phyloP scores from a whole-genome alignment of 441 rosid genomes.

The Gossypium schwendimanii region DNA sequence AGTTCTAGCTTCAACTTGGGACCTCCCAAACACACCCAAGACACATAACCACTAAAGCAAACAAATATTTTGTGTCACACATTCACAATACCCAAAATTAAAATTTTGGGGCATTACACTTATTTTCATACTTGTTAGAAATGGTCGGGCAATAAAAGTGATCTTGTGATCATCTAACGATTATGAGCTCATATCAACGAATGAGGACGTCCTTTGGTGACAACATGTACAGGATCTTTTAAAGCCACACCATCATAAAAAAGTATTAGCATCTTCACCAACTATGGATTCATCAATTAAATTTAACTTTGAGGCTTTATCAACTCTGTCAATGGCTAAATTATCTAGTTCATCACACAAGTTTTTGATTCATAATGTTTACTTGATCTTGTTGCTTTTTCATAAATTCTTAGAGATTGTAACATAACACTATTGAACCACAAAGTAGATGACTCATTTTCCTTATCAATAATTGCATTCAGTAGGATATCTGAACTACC shows the following conservation, averaged over 20 bases:
- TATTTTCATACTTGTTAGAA: too few relatives aligned
- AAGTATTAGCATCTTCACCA: not conserved
- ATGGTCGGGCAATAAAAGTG: too few relatives aligned
- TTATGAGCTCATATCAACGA: too few relatives aligned
- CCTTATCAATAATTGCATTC: not conserved
- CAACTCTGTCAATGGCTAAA: not conserved
- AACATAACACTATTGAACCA: not conserved
- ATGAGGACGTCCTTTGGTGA: not conserved
- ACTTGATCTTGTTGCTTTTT: not conserved
- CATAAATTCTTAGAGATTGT: not conserved
- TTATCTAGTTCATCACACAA: not conserved
- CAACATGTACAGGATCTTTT: not conserved
- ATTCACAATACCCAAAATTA: too few relatives aligned
- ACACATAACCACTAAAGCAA: too few relatives aligned
- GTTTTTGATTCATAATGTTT: not conserved
- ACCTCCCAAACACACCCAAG: too few relatives aligned
- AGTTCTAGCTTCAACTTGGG: too few relatives aligned
- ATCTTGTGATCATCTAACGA: too few relatives aligned
- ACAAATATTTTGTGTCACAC: too few relatives aligned
- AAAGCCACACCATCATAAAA: not conserved
- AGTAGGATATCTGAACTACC: too few relatives aligned
- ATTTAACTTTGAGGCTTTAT: not conserved
- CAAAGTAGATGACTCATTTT: not conserved
- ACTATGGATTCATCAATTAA: not conserved
- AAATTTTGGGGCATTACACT: too few relatives aligned